phyloP scores from a whole-genome alignment of 2,329 filamentous ascomycete species.

The Pseudogymnoascus sp. region DNA sequence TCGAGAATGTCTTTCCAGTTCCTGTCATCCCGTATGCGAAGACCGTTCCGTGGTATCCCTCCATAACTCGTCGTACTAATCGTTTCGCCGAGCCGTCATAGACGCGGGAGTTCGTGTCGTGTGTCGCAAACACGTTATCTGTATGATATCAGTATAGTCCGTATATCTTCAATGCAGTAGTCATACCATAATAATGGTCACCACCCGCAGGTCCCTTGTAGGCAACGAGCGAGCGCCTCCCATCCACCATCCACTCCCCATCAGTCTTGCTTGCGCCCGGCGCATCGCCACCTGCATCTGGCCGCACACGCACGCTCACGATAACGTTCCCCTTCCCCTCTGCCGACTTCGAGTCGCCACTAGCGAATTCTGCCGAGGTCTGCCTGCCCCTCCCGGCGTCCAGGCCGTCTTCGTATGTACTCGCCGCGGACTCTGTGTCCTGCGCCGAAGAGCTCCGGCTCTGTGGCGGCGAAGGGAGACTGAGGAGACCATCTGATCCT shows the following conservation, averaged over 20 bases:
- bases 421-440: slow-evolving; percentile 84
- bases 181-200: slow-evolving; percentile 82
- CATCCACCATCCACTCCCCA: slow-evolving; percentile 88
- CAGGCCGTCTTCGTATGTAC: slow-evolving; percentile 78
- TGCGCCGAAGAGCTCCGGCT: slow-evolving; percentile 89
- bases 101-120: slow-evolving; percentile 89
- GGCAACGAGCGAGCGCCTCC: slow-evolving; percentile 70
- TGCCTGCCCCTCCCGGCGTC: slow-evolving; percentile 41
- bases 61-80: slow-evolving; percentile 92
- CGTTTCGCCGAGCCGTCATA: slow-evolving; percentile 93
- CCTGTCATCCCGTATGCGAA: slow-evolving; percentile 99
- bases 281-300: slow-evolving; percentile 62
- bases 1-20: slow-evolving; percentile 97
- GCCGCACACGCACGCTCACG: slow-evolving; percentile 88
- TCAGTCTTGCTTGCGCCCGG: slow-evolving; percentile 51
- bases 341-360: slow-evolving; percentile 37
- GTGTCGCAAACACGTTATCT: slow-evolving; percentile 95
- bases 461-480: slow-evolving; percentile 72
- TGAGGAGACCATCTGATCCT: slow-evolving; percentile 68
- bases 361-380: slow-evolving; percentile 22
- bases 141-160: slow-evolving; percentile 11
- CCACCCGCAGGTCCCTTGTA: slow-evolving; percentile 85
- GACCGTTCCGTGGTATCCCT: slow-evolving; percentile 96
- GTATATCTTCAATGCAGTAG: background rate
- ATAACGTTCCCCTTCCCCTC: slow-evolving; percentile 91